These are phyloP conservation scores for Clitoria ternatea DNA, from an alignment of 306 rosid species.

Conservation along the genomic window DNA sequence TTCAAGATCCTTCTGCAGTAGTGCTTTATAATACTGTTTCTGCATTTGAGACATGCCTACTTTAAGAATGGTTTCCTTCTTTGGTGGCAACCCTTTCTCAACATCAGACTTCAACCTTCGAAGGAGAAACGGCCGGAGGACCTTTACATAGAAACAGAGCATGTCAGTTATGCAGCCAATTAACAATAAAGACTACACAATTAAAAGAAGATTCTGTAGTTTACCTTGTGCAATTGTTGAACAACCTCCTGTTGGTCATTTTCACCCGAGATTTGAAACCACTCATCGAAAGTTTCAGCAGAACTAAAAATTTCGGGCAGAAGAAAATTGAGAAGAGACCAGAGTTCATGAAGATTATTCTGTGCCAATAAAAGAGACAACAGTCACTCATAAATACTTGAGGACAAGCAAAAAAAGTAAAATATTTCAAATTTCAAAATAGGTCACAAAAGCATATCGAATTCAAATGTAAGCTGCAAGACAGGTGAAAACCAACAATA, in stretches of 20 bases:
- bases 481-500: conserved; percentile 6
- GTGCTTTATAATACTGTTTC: conserved; percentile 87
- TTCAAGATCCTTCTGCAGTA: conserved; percentile 96
- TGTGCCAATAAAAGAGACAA: conserved; percentile 31
- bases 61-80: conserved; percentile 96
- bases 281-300: conserved; percentile 96
- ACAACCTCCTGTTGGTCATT: conserved; percentile 99
- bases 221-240: conserved; percentile 96
- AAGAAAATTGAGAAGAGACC: conserved; percentile 98
- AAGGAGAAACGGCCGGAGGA: conserved; percentile 94
- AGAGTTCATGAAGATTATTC: conserved; percentile 98
- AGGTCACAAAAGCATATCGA: not conserved
- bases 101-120: conserved; percentile 99
- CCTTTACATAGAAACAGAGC: conserved; percentile 46
- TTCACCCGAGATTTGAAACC: conserved; percentile 99
- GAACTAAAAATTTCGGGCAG: conserved; percentile 98
- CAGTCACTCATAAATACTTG: conserved; percentile 8
- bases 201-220: conserved; percentile 7
- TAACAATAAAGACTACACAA: not conserved
- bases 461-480: not conserved
- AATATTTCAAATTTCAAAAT: not conserved
- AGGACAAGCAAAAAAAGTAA: not conserved
- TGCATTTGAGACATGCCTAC: conserved; percentile 99
- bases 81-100: conserved; percentile 97
- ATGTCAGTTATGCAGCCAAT: not conserved